These are phyloP conservation scores for Gaultheria prostrata DNA, from an alignment of 148 eudicot genomes.

Conservation along the genomic window DNA sequence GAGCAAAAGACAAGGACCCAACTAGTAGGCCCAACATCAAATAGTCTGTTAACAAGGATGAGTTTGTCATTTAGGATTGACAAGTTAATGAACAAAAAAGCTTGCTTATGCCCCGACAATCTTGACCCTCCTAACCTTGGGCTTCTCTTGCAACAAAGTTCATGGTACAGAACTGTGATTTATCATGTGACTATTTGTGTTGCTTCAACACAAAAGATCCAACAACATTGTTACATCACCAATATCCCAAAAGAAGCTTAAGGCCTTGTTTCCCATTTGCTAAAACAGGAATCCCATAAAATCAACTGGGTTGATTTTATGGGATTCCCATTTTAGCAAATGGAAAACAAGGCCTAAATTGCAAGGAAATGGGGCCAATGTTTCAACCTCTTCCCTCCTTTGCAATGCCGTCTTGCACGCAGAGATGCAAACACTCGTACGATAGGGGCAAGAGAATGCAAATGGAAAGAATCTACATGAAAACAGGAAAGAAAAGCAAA, in stretches of 20 bases:
- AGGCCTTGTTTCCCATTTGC: no score
- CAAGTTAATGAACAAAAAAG: not conserved
- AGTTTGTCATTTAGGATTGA: not conserved
- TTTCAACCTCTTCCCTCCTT: not conserved
- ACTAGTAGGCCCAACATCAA: not conserved
- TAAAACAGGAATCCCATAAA: no score
- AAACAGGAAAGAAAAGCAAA: not conserved
- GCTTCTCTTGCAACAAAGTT: not conserved
- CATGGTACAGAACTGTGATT: not conserved
- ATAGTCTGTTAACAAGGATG: not conserved
- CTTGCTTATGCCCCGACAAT: not conserved
- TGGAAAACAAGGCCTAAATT: no score
- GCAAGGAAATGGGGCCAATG: not conserved
- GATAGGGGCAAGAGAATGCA: not conserved
- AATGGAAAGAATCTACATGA: not conserved
- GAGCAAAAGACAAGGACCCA: not conserved
- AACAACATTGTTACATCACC: not conserved
- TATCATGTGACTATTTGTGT: not conserved
- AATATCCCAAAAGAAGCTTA: not conserved
- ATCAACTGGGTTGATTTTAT: no score
- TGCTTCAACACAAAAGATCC: not conserved
- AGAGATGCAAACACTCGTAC: not conserved
- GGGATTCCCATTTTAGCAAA: no score
- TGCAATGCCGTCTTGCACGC: not conserved
- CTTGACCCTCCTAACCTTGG: conserved; percentile 1